Evolutionary conservation across 2,329 filamentous ascomycete genomes (phyloP).

Genomic region (Fusarium begoniae): DNA sequence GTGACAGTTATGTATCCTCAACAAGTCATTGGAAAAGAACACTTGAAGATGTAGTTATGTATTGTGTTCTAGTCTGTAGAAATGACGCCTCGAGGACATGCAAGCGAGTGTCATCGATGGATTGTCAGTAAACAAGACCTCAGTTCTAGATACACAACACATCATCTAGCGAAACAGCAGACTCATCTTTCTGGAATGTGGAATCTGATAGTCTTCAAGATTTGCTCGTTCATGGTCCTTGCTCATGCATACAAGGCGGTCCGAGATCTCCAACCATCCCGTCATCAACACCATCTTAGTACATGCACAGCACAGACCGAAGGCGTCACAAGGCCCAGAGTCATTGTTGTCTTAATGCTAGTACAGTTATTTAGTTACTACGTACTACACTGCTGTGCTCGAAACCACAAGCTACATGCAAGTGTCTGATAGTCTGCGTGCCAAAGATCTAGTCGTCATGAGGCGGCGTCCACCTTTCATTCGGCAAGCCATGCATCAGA

Average conservation of each 20-base stretch:
- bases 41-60: neutral
- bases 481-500: neutral
- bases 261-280: neutral
- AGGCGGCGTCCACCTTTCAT: neutral
- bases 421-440: neutral
- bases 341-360: fast-evolving
- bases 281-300: neutral
- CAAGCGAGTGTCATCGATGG: neutral
- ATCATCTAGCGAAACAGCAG: fast-evolving
- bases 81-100: neutral
- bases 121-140: neutral
- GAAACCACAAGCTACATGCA: neutral
- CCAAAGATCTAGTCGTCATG: neutral
- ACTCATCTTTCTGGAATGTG: neutral
- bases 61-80: neutral
- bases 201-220: neutral
- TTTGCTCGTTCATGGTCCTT: neutral
- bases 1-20: neutral
- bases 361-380: too few species aligned
- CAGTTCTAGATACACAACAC: neutral
- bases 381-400: neutral
- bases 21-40: fast-evolving
- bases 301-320: neutral
- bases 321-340: neutral
- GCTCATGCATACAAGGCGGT: neutral